These are phyloP conservation scores for Orychophragmus violaceus DNA, from an alignment of 345 rosid genomes.

Conservation along the genomic window DNA sequence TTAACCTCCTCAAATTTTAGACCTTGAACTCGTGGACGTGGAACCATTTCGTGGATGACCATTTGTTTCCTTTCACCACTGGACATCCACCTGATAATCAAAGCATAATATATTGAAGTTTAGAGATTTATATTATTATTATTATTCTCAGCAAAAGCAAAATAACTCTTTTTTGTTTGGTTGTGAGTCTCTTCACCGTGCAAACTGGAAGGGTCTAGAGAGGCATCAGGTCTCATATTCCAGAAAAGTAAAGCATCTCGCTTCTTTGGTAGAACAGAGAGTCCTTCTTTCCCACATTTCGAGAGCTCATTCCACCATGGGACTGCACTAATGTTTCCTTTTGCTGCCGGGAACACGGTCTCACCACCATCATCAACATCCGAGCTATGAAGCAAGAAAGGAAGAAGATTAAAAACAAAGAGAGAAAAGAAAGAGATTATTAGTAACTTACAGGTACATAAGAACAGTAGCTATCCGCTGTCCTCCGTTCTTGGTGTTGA, in stretches of 20 bases:
- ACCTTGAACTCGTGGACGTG: conserved; percentile 67
- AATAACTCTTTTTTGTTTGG: neutral
- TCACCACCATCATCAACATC: conserved; percentile 99
- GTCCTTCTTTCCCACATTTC: conserved; percentile 78
- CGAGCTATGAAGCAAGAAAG: conserved; percentile 41
- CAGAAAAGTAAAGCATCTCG: conserved; percentile 97
- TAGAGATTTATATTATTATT: neutral
- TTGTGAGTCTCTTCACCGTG: conserved; percentile 56
- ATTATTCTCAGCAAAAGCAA: neutral
- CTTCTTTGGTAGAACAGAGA: conserved; percentile 84
- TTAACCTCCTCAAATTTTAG: conserved; percentile 5
- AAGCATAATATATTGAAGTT: neutral
- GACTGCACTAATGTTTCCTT: conserved; percentile 75
- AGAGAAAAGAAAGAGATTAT: neutral
- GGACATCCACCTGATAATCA: conserved; percentile 78
- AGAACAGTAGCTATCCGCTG: conserved; percentile 94
- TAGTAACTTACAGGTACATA: conserved; percentile 83
- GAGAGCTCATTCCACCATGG: conserved; percentile 95
- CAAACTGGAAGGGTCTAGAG: conserved; percentile 74
- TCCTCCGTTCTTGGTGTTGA: conserved; percentile 86
- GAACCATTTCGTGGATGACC: conserved; percentile 98
- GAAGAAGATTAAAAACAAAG: neutral
- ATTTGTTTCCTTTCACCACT: conserved; percentile 89
- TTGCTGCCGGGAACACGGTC: conserved; percentile 91
- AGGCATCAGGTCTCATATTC: conserved; percentile 96